These are phyloP conservation scores for Claviceps maximensis DNA, from an alignment of 2,329 filamentous ascomycete genomes.

Conservation along the genomic window DNA sequence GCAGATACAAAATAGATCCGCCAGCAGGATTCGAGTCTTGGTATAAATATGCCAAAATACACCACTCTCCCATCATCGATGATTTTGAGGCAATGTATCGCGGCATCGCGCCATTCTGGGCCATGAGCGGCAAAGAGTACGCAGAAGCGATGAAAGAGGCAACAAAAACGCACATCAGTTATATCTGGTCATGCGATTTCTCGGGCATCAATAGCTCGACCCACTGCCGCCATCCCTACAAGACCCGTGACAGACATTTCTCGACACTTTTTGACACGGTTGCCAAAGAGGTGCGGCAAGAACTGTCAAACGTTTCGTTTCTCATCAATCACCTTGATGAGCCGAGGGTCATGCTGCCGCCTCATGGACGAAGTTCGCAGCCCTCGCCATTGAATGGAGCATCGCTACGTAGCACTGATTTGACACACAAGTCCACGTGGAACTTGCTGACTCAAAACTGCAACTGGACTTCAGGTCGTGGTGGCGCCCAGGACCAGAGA, in stretches of 20 bases:
- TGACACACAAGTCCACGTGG: neutral
- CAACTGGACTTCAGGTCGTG: neutral
- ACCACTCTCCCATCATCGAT: slow-evolving; percentile 34
- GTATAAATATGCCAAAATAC: slow-evolving; percentile 26
- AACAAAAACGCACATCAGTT: slow-evolving; percentile 12
- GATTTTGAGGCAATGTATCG: slow-evolving; percentile 33
- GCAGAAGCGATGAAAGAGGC: slow-evolving; percentile 14
- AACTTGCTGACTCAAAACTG: neutral
- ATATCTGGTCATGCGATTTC: slow-evolving; percentile 26
- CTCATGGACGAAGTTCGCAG: neutral
- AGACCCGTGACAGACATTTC: slow-evolving; percentile 22
- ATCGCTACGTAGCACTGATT: neutral
- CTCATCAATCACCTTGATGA: slow-evolving; percentile 36
- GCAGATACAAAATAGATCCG: slow-evolving; percentile 28
- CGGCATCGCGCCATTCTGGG: slow-evolving; percentile 26
- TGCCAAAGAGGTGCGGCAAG: slow-evolving; percentile 9
- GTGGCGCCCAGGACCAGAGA: neutral
- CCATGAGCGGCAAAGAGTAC: slow-evolving; percentile 22
- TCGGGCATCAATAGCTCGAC: slow-evolving; percentile 14
- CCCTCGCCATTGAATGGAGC: neutral
- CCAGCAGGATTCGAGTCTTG: slow-evolving; percentile 33
- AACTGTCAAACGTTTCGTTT: slow-evolving; percentile 12
- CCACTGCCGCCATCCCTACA: slow-evolving; percentile 19
- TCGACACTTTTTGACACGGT: slow-evolving; percentile 11
- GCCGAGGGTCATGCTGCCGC: slow-evolving; percentile 27